Percentiles rank a stretch among this genome's conserved stretches.
These are phyloP conservation scores for Phytophthora palmivora DNA, from an alignment of 352 stramenopile genomes.

Conservation along the genomic window DNA sequence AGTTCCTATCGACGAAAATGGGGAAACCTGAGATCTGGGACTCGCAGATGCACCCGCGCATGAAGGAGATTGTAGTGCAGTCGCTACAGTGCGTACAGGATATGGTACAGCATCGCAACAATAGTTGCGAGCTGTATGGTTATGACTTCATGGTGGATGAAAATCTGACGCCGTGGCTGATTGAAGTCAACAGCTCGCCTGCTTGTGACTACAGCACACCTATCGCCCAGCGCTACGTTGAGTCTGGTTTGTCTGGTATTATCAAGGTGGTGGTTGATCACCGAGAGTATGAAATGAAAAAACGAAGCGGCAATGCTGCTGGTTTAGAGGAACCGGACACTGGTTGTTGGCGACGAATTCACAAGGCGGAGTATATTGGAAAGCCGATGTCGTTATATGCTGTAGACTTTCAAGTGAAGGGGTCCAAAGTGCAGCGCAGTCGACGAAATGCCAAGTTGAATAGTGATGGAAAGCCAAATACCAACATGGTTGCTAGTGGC, in stretches of 20 bases:
- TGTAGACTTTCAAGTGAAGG: slow-evolving; percentile 75
- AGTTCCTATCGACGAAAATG: slow-evolving; percentile 49
- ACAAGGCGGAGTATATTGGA: slow-evolving; percentile 67
- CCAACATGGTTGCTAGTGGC: slow-evolving; percentile 4
- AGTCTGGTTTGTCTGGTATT: slow-evolving; percentile 83
- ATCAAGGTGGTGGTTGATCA: slow-evolving; percentile 92
- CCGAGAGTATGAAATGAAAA: slow-evolving; percentile 66
- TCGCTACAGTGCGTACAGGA: slow-evolving; percentile 91
- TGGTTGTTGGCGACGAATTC: slow-evolving; percentile 69
- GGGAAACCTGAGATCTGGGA: slow-evolving; percentile 49
- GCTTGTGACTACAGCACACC: slow-evolving; percentile 94
- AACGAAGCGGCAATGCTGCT: slow-evolving; percentile 32
- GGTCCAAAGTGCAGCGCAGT: slow-evolving; percentile 50
- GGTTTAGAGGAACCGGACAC: slow-evolving; percentile 58
- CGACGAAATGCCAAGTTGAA: slow-evolving; percentile 17
- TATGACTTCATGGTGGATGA: slow-evolving; percentile 96
- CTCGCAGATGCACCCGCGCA: slow-evolving; percentile 66
- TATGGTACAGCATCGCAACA: slow-evolving; percentile 86
- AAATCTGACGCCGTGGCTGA: slow-evolving; percentile 86
- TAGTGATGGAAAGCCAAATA: neutral
- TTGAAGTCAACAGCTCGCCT: slow-evolving; percentile 94
- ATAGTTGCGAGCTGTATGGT: slow-evolving; percentile 93
- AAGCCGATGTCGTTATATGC: slow-evolving; percentile 73
- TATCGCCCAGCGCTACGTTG: slow-evolving; percentile 90
- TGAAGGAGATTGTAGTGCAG: slow-evolving; percentile 88